A percentile compares a stretch with the other conserved stretches of the same genome.
phyloP scores from a whole-genome alignment of 2,329 filamentous ascomycete species.

The Exserohilum rostratum region DNA sequence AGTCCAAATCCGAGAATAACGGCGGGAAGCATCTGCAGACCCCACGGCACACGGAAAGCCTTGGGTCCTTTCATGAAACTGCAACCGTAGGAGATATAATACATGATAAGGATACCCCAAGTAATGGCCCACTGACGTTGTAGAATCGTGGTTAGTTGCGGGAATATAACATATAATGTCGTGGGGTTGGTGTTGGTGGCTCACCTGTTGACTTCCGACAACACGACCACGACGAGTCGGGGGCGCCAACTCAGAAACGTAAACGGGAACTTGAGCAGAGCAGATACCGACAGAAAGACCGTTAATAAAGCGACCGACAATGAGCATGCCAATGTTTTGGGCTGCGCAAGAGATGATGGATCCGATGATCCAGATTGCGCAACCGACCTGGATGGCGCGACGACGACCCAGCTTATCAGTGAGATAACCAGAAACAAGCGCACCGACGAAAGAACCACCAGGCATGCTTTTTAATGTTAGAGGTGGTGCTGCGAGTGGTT shows the following conservation, averaged over 20 bases:
- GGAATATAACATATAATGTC: background rate
- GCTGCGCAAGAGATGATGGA: constrained; percentile 67
- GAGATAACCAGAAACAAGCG: constrained; percentile 64
- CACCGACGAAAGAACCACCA: constrained; percentile 71
- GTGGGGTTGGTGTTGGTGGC: background rate
- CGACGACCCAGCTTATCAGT: constrained; percentile 64
- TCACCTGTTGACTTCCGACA: constrained; percentile 69
- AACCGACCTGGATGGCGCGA: constrained; percentile 59
- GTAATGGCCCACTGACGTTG: constrained; percentile 62
- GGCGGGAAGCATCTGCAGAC: constrained; percentile 47
- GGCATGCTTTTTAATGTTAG: constrained; percentile 58
- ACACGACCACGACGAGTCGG: constrained; percentile 66
- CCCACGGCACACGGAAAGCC: constrained; percentile 49
- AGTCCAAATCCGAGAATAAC: constrained; percentile 54
- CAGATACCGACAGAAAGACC: constrained; percentile 77
- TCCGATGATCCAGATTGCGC: constrained; percentile 62
- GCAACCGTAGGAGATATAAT: constrained; percentile 44
- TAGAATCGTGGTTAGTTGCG: background rate
- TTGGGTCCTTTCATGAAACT: constrained; percentile 39
- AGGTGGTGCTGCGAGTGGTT: background rate
- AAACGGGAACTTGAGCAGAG: constrained; percentile 71
- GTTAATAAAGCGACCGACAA: constrained; percentile 73
- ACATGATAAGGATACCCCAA: constrained; percentile 58
- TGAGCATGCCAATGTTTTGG: constrained; percentile 72
- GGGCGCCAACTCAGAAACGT: constrained; percentile 70